Percentiles rank a stretch among this genome's conserved stretches.
phyloP scores from a whole-genome alignment of 495 filamentous ascomycete genomes.

The Trichoderma parareesei region DNA sequence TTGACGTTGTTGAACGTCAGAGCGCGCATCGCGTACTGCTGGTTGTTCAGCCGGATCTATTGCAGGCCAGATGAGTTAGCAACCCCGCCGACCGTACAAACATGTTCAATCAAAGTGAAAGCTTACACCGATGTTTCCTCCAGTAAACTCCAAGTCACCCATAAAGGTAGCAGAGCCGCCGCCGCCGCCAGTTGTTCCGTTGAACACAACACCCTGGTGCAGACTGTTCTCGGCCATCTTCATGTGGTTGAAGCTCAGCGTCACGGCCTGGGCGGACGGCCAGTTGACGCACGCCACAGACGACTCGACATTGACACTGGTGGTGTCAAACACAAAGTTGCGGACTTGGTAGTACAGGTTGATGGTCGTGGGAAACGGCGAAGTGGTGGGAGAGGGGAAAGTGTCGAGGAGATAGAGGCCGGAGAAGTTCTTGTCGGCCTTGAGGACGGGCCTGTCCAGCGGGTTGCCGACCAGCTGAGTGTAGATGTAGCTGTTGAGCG shows the following conservation, averaged over 20 bases:
- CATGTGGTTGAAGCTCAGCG: constrained; percentile 78
- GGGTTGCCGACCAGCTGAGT: constrained; percentile 65
- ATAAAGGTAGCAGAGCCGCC: constrained; percentile 66
- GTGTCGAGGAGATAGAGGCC: constrained; percentile 52
- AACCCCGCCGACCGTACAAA: background rate
- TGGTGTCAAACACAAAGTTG: constrained; percentile 83
- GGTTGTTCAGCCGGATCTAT: constrained; percentile 48
- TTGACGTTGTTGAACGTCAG: constrained; percentile 73
- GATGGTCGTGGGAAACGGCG: constrained; percentile 17
- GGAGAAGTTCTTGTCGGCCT: constrained; percentile 56
- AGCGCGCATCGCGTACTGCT: constrained; percentile 89
- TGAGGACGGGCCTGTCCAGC: constrained; percentile 56
- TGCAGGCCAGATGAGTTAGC: background rate
- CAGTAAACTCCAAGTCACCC: constrained; percentile 63
- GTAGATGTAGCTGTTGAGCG: constrained; percentile 59
- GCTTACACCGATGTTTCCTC: constrained; percentile 27
- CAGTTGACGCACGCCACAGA: constrained; percentile 76
- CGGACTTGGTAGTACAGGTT: constrained; percentile 77
- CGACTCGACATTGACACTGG: constrained; percentile 45
- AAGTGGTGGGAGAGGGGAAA: constrained; percentile 22
- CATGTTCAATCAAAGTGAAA: background rate
- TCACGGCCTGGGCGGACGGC: constrained; percentile 91
- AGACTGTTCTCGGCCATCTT: constrained; percentile 73
- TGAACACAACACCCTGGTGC: constrained; percentile 60
- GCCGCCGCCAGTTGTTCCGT: constrained; percentile 21